Conservation (phyloP, 2,329 filamentous ascomycete genomes). For the Spiromastix sp. region DNA sequence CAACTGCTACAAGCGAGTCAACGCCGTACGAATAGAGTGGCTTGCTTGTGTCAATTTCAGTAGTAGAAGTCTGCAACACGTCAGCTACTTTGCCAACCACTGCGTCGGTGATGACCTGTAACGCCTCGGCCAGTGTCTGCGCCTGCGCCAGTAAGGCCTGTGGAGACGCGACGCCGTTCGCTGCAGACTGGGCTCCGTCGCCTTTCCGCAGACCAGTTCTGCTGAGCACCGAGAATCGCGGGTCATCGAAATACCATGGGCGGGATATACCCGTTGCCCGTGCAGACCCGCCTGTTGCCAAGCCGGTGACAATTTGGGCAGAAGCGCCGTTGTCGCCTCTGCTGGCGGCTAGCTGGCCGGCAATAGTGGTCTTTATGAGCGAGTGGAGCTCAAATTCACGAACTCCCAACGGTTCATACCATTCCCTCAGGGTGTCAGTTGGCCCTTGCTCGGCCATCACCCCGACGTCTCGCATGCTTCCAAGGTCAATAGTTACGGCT, state of each 20-base stretch:
- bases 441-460: not conserved
- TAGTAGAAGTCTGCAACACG: not conserved
- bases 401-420: not conserved
- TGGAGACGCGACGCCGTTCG: constrained; percentile 1
- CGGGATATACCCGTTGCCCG: not conserved
- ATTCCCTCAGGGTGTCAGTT: not conserved
- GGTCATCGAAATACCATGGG: not conserved
- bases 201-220: not conserved
- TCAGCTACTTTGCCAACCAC: not conserved
- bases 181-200: not conserved
- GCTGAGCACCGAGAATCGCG: not conserved
- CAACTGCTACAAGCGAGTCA: constrained; percentile 9
- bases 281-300: constrained; percentile 1
- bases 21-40: constrained; percentile 5
- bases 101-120: constrained; percentile 1
- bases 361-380: constrained; percentile 7
- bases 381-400: constrained; percentile 1
- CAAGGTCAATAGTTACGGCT: constrained; percentile 4
- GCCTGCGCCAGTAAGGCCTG: constrained; percentile 2
- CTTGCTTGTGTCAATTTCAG: constrained; percentile 3
- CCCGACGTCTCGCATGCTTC: constrained; percentile 2
- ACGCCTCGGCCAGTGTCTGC: not conserved
- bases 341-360: constrained; percentile 7
- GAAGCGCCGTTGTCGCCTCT: not conserved
- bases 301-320: constrained; percentile 1